Evolutionary conservation across 306 rosid genomes (phyloP).

Genomic region (Prunus davidiana): DNA sequence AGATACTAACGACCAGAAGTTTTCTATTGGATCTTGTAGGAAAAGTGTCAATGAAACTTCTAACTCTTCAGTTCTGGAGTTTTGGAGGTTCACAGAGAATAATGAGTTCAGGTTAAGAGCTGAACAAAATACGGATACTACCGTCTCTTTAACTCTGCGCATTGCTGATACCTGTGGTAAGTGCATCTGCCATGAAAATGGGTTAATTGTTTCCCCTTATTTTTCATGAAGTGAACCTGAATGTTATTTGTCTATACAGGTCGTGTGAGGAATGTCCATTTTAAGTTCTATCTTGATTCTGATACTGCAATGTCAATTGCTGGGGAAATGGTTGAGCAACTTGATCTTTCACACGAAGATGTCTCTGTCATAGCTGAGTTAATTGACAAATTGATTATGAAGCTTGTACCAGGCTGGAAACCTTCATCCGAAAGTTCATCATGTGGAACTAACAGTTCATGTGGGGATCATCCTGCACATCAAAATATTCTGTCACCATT

Average conservation of each 20-base stretch:
- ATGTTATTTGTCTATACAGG: constrained; percentile 41
- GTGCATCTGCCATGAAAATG: constrained; percentile 15
- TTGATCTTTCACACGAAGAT: constrained; percentile 57
- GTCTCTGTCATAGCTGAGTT: constrained; percentile 62
- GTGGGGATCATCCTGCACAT: constrained; percentile 16
- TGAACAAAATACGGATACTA: constrained; percentile 43
- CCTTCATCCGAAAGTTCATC: constrained; percentile 34
- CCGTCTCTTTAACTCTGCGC: constrained; percentile 50
- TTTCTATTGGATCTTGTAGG: constrained; percentile 35
- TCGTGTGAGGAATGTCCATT: constrained; percentile 70
- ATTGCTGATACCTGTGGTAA: constrained; percentile 61
- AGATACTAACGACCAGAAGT: constrained; percentile 42
- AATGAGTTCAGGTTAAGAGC: constrained; percentile 65
- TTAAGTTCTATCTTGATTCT: constrained; percentile 62
- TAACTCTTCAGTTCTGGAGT: constrained; percentile 37
- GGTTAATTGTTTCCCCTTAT: not conserved
- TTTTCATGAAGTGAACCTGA: not conserved
- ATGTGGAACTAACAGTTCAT: constrained; percentile 30
- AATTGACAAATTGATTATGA: constrained; percentile 47
- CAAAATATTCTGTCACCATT: constrained; percentile 27
- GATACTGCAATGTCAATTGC: constrained; percentile 80
- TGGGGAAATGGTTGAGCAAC: constrained; percentile 89
- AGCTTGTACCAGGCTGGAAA: constrained; percentile 60
- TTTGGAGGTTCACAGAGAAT: constrained; percentile 37
- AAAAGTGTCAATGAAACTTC: constrained; percentile 32